phyloP scores from a whole-genome alignment of 768 basidiomycete species.

The Lactarius quietus region DNA sequence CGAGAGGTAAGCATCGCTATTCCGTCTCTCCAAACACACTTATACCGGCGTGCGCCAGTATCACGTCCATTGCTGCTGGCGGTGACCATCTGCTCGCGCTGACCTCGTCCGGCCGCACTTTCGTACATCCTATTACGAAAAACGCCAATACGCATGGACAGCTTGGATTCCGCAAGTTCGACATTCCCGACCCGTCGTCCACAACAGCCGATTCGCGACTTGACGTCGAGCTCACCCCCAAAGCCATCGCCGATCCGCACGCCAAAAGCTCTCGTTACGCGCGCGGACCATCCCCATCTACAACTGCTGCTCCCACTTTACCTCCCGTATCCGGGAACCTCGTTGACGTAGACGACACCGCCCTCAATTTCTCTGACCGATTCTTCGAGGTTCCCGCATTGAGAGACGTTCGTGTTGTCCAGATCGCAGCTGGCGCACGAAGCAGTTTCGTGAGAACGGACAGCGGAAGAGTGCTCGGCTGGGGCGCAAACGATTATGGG shows the following conservation, averaged over 20 bases:
- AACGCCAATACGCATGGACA: conserved; percentile 80
- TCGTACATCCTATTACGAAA: conserved; percentile 70
- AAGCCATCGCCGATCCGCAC: conserved; percentile 49
- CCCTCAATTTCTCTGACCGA: conserved; percentile 61
- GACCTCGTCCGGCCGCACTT: conserved; percentile 71
- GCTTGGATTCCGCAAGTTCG: conserved; percentile 69
- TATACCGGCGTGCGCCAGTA: too few relatives aligned
- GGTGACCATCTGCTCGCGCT: conserved; percentile 67
- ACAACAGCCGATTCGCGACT: conserved; percentile 35
- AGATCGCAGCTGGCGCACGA: conserved; percentile 68
- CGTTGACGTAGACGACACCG: conserved; percentile 35
- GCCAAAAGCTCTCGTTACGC: conserved; percentile 43
- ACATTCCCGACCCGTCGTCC: conserved; percentile 40
- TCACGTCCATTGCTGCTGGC: conserved; percentile 72
- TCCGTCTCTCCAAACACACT: too few relatives aligned
- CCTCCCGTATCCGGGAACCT: too few relatives aligned
- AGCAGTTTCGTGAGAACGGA: conserved; percentile 70
- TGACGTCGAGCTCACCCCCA: conserved; percentile 55
- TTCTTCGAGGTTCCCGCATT: conserved; percentile 79
- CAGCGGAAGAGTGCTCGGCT: conserved; percentile 74
- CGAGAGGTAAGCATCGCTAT: conserved; percentile 52
- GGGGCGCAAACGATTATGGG: conserved; percentile 90
- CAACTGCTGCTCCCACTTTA: conserved; percentile 35
- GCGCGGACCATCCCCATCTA: conserved; percentile 35
- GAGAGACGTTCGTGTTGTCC: conserved; percentile 55